Evolutionary conservation across 2,329 filamentous ascomycete genomes (phyloP).

Genomic region (Sporothrix brasiliensis): DNA sequence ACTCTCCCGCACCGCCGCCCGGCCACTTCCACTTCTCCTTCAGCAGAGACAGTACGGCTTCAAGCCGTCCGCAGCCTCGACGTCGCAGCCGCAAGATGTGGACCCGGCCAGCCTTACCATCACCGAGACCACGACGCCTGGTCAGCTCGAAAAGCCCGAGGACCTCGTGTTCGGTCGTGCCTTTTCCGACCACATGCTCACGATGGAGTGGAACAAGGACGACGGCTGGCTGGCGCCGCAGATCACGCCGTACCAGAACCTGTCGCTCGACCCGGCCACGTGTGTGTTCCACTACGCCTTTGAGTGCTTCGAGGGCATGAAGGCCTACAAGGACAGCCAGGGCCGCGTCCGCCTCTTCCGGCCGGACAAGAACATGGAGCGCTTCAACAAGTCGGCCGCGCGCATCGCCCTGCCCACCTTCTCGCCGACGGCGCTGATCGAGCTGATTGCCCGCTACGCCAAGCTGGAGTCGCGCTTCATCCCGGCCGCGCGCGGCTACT

Average conservation of each 20-base stretch:
- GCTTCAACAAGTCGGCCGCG: constrained; percentile 86
- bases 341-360: constrained; percentile 86
- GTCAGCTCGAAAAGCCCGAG: constrained; percentile 71
- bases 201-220: constrained; percentile 85
- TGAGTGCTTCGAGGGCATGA: constrained; percentile 98
- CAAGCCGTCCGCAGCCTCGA: constrained; percentile 54
- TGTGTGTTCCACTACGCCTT: constrained; percentile 99
- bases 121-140: constrained; percentile 74
- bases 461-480: constrained; percentile 88
- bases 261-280: constrained; percentile 91
- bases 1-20: constrained; percentile 27
- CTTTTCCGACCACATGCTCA: constrained; percentile 98
- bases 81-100: constrained; percentile 64
- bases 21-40: not conserved
- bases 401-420: constrained; percentile 94
- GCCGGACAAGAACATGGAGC: constrained; percentile 93
- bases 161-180: constrained; percentile 86
- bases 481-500: constrained; percentile 83
- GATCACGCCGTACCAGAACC: constrained; percentile 94
- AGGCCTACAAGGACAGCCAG: constrained; percentile 88
- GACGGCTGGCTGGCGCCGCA: constrained; percentile 81
- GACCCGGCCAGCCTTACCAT: constrained; percentile 77
- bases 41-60: constrained; percentile 56
- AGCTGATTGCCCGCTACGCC: constrained; percentile 79
- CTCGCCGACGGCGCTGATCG: constrained; percentile 70